Evolutionary conservation across 805 yeast species (phyloP).

Genomic region (Nakazawaea sp.): DNA sequence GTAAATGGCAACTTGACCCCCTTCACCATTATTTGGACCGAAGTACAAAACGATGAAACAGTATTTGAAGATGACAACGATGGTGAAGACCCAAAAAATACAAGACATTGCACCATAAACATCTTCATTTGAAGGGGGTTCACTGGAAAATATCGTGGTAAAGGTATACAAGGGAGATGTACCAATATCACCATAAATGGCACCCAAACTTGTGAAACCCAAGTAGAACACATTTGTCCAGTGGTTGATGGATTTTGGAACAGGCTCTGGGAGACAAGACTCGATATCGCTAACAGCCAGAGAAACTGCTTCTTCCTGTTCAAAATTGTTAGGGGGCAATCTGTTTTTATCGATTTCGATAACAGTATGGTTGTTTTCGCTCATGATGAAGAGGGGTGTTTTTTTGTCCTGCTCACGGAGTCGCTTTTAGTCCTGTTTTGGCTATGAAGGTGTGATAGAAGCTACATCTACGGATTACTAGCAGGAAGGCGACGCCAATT

Average conservation of each 20-base stretch:
- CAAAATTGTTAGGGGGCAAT: no score
- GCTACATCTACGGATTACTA: no score
- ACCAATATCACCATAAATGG: conserved; percentile 60
- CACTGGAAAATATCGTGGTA: conserved; percentile 26
- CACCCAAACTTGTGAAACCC: conserved; percentile 45
- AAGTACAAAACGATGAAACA: conserved; percentile 36
- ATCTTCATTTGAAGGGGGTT: conserved; percentile 29
- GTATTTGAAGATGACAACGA: conserved; percentile 48
- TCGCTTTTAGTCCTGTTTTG: no score
- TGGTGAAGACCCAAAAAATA: conserved; percentile 47
- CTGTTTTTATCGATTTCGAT: no score
- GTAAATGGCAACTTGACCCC: conserved; percentile 60
- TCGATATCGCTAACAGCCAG: background rate
- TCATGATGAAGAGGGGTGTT: no score
- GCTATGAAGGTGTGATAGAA: no score
- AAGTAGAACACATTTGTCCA: conserved; percentile 13
- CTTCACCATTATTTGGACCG: conserved; percentile 56
- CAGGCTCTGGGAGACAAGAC: background rate
- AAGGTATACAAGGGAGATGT: conserved; percentile 52
- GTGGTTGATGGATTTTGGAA: background rate
- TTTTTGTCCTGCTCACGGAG: no score
- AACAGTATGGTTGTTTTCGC: no score
- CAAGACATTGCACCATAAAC: conserved; percentile 44
- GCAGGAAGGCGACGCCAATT: no score
- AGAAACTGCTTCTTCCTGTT: no score